Conservation (phyloP, 495 filamentous ascomycete genomes). For the Podospora australis region DNA sequence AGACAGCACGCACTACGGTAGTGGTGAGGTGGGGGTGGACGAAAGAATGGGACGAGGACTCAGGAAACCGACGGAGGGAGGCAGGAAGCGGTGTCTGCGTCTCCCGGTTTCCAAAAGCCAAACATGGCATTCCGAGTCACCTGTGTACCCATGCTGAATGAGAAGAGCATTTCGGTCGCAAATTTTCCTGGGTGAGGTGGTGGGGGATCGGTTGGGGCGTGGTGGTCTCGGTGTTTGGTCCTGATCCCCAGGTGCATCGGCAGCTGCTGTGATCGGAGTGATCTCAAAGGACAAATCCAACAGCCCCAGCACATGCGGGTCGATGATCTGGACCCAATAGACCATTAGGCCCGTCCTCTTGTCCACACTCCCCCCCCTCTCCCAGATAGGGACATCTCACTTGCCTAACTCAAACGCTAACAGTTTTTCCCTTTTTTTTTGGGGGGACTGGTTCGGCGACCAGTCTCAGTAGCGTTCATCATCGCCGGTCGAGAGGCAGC, state of each 20-base stretch:
- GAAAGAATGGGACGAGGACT: not conserved
- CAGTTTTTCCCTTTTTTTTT: too few relatives aligned
- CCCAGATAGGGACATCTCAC: too few relatives aligned
- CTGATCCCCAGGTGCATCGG: slow-evolving; percentile 1
- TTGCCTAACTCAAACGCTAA: too few relatives aligned
- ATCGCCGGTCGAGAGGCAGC: too few relatives aligned
- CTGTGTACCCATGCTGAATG: not conserved
- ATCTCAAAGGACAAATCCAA: slow-evolving; percentile 1
- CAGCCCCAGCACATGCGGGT: not conserved
- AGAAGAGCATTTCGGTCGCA: not conserved
- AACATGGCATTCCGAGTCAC: not conserved
- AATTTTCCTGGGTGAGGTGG: not conserved
- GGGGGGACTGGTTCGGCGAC: not conserved
- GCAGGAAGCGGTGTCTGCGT: not conserved
- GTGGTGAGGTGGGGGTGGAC: not conserved
- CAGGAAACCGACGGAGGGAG: not conserved
- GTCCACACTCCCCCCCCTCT: too few relatives aligned
- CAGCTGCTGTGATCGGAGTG: slow-evolving; percentile 5
- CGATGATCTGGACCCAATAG: not conserved
- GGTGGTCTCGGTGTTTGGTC: not conserved
- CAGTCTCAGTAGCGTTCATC: too few relatives aligned
- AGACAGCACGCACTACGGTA: not conserved
- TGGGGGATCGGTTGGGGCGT: not conserved
- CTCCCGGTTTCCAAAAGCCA: not conserved
- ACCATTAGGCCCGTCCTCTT: not conserved